Conservation (phyloP, 805 yeast genomes). For the Saccharomycopsis sp. region DNA sequence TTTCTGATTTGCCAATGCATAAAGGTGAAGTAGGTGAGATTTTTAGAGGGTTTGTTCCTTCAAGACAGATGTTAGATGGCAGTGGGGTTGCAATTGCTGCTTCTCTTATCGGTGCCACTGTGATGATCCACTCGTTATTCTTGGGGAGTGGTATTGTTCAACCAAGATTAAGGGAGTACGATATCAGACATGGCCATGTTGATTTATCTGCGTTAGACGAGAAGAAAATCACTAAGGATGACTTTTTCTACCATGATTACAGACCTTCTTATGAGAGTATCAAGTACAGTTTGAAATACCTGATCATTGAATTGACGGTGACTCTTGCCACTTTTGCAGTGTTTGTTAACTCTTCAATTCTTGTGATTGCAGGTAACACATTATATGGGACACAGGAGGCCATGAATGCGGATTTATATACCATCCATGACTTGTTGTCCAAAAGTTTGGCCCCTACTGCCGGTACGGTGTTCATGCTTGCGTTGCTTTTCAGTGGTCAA, state of each 20-base stretch:
- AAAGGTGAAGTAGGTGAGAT: constrained; percentile 48
- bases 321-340: constrained; percentile 74
- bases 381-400: constrained; percentile 64
- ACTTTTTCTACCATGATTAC: constrained; percentile 40
- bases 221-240: constrained; percentile 21
- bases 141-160: constrained; percentile 86
- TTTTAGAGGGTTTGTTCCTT: constrained; percentile 27
- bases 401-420: constrained; percentile 68
- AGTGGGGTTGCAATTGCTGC: constrained; percentile 65
- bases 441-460: constrained; percentile 59
- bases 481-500: constrained; percentile 76
- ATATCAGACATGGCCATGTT: constrained; percentile 15
- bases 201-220: background rate
- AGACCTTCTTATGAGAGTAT: constrained; percentile 70
- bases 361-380: constrained; percentile 75
- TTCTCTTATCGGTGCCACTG: constrained; percentile 87
- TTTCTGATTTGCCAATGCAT: constrained; percentile 28
- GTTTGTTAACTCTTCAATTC: constrained; percentile 77
- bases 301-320: constrained; percentile 59
- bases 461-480: constrained; percentile 78
- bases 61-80: constrained; percentile 38
- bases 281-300: constrained; percentile 58
- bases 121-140: constrained; percentile 89
- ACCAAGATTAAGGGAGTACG: constrained; percentile 73
- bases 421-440: constrained; percentile 60